Conservation (phyloP, 306 rosid genomes). For the Cucumis cinereus region DNA sequence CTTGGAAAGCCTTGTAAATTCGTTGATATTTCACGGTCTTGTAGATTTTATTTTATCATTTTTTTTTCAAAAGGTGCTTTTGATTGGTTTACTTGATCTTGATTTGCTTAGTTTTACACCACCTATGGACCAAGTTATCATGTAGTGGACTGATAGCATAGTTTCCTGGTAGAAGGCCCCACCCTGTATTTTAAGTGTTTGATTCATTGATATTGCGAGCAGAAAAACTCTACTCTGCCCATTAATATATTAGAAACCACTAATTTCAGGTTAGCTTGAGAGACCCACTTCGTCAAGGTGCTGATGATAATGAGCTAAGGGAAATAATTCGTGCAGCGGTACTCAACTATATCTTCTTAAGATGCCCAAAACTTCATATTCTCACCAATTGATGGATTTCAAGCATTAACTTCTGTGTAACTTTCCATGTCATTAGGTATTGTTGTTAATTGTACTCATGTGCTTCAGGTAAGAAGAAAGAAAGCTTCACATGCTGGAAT, state of each 20-base stretch:
- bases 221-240: neutral
- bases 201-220: neutral
- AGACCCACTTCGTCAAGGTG: slow-evolving; percentile 73
- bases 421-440: neutral
- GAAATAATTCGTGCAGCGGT: slow-evolving; percentile 82
- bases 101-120: neutral
- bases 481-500: slow-evolving; percentile 94
- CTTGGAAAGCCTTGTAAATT: neutral
- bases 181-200: neutral
- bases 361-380: slow-evolving; percentile 6
- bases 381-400: neutral
- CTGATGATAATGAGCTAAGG: slow-evolving; percentile 53
- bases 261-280: slow-evolving; percentile 73
- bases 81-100: neutral
- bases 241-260: neutral
- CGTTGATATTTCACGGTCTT: neutral
- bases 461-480: slow-evolving; percentile 74
- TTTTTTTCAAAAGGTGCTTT: neutral
- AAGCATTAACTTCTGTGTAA: neutral
- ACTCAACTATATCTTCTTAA: slow-evolving; percentile 14
- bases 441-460: slow-evolving; percentile 3
- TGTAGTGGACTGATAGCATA: neutral
- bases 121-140: neutral
- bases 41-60: neutral
- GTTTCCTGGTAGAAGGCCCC: neutral